Conservation (phyloP, 768 basidiomycete species). For the Cytidiella melzeri region DNA sequence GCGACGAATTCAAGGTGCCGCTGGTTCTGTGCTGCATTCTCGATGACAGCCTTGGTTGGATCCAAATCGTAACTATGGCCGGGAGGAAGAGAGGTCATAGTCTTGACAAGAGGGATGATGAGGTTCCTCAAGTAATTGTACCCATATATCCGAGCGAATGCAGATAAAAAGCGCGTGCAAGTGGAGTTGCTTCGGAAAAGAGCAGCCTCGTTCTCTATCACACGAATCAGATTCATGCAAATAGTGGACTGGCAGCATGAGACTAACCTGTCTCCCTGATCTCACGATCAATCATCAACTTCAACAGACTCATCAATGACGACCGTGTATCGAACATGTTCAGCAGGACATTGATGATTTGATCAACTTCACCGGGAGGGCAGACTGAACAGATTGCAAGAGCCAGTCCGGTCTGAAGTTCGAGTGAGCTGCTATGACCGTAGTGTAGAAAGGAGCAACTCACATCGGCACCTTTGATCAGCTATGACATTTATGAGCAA, state of each 20-base stretch:
- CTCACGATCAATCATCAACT: constrained; percentile 82
- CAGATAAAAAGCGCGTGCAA: constrained; percentile 79
- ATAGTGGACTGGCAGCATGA: not conserved
- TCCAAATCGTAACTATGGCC: constrained; percentile 78
- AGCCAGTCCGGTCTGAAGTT: constrained; percentile 61
- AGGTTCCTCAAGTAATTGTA: constrained; percentile 85
- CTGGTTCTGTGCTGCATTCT: constrained; percentile 62
- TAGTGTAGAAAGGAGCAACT: constrained; percentile 19
- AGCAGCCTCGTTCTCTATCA: constrained; percentile 68
- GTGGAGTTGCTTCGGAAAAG: constrained; percentile 87
- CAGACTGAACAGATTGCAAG: constrained; percentile 87
- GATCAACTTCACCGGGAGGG: constrained; percentile 71
- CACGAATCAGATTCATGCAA: not conserved
- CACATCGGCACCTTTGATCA: constrained; percentile 72
- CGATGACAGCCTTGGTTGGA: constrained; percentile 49
- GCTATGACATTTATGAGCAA: constrained; percentile 31
- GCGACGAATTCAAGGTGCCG: constrained; percentile 69
- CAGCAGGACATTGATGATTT: constrained; percentile 79
- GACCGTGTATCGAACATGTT: constrained; percentile 80
- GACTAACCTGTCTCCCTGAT: constrained; percentile 65
- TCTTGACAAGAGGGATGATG: constrained; percentile 69
- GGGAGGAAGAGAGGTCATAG: constrained; percentile 64
- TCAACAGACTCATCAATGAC: constrained; percentile 66
- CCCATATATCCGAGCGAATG: constrained; percentile 84
- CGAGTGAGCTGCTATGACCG: not conserved